phyloP scores from a whole-genome alignment of 1,284 basidiomycete genomes.

The Ceraceosorus guamensis region DNA sequence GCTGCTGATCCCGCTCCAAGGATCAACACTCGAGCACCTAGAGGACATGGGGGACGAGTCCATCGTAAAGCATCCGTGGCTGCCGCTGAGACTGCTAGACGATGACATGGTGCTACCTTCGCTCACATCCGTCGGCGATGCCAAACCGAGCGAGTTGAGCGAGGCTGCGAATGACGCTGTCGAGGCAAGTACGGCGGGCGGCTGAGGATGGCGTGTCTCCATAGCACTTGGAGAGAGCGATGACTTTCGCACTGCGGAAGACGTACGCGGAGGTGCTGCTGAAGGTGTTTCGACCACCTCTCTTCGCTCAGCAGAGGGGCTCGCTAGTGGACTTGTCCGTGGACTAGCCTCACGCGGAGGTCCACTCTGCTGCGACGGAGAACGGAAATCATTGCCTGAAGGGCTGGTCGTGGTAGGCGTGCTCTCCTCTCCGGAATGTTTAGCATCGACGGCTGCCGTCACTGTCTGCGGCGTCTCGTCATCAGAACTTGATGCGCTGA shows the following conservation, averaged over 20 bases:
- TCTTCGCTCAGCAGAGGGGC: too few relatives aligned
- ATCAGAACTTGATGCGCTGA: background rate
- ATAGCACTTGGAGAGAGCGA: background rate
- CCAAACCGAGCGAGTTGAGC: background rate
- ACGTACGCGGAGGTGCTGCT: too few relatives aligned
- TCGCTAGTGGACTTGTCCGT: too few relatives aligned
- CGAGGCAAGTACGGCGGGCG: background rate
- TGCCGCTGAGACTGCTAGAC: too few relatives aligned
- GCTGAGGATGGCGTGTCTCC: background rate
- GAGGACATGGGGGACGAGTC: slow-evolving; percentile 9
- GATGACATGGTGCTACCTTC: background rate
- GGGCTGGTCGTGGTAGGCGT: background rate
- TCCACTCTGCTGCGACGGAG: background rate
- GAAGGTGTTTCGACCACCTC: too few relatives aligned
- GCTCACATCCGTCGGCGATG: background rate
- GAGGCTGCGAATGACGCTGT: background rate
- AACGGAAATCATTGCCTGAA: background rate
- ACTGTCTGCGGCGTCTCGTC: background rate
- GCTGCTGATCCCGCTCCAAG: slow-evolving; percentile 6
- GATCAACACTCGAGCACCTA: slow-evolving; percentile 6
- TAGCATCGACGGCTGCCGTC: background rate
- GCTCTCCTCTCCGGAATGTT: background rate
- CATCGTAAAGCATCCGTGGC: background rate
- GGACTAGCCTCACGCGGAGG: too few relatives aligned
- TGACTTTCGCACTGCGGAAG: too few relatives aligned